Conservation (phyloP, 2,329 filamentous ascomycete genomes). For the Penicillium sp. region DNA sequence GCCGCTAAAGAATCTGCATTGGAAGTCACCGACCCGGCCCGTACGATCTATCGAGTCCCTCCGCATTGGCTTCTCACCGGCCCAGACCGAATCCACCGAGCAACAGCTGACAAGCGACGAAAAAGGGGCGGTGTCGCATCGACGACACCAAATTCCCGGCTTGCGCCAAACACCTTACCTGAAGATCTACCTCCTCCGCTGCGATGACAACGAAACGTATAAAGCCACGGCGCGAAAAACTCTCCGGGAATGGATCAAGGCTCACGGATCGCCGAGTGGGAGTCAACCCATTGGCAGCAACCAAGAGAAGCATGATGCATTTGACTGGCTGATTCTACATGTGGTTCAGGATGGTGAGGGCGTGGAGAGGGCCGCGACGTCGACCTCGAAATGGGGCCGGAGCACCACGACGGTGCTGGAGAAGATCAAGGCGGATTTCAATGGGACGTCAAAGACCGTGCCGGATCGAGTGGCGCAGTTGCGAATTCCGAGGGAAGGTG, state of each 20-base stretch:
- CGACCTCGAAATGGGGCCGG: conserved; percentile 68
- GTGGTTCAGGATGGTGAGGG: conserved; percentile 74
- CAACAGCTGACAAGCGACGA: conserved; percentile 34
- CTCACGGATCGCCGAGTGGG: conserved; percentile 52
- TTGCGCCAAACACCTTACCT: conserved; percentile 88
- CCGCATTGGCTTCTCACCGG: conserved; percentile 77
- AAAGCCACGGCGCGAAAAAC: conserved; percentile 71
- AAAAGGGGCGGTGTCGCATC: conserved; percentile 37
- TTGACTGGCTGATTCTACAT: conserved; percentile 90
- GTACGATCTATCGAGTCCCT: conserved; percentile 89
- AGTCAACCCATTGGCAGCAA: conserved; percentile 46
- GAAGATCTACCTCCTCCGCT: conserved; percentile 81
- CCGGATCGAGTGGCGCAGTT: conserved; percentile 80
- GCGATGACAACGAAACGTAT: conserved; percentile 93
- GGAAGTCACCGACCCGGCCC: conserved; percentile 90
- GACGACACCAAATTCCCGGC: conserved; percentile 91
- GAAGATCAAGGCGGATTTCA: conserved; percentile 86
- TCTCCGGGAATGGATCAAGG: conserved; percentile 86
- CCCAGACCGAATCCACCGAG: conserved; percentile 41
- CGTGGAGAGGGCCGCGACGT: conserved; percentile 56
- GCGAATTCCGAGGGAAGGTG: conserved; percentile 55
- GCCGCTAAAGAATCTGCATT: conserved; percentile 86
- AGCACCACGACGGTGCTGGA: conserved; percentile 79
- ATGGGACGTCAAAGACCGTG: conserved; percentile 64
- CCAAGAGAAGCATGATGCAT: conserved; percentile 91